phyloP scores from a whole-genome alignment of 768 basidiomycete genomes.

The Suillus paluster region DNA sequence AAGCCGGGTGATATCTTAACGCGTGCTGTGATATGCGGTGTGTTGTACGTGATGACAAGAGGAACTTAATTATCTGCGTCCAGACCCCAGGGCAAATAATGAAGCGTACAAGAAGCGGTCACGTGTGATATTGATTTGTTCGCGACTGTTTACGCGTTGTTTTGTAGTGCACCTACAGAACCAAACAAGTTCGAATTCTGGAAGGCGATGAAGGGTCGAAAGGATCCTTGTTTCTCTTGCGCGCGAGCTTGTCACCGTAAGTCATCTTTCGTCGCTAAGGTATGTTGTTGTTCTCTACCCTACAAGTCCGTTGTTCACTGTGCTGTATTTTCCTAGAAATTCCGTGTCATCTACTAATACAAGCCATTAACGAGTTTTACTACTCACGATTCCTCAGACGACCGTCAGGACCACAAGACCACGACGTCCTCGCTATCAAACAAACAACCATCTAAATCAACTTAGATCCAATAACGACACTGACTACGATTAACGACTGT shows the following conservation, averaged over 20 bases:
- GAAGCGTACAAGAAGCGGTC: no score
- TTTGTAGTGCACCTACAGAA: slow-evolving; percentile 28
- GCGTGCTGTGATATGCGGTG: background rate
- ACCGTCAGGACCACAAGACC: slow-evolving; percentile 19
- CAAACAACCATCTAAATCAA: slow-evolving; percentile 21
- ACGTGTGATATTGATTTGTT: slow-evolving; percentile 23
- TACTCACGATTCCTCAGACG: slow-evolving; percentile 25
- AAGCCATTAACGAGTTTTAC: slow-evolving; percentile 25
- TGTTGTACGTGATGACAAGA: background rate
- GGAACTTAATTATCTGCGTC: background rate
- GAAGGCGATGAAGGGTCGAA: background rate
- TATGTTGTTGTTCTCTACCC: slow-evolving; percentile 13
- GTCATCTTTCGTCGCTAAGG: slow-evolving; percentile 28
- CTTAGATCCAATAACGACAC: slow-evolving; percentile 22
- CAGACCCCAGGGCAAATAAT: no score
- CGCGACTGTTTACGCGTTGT: slow-evolving; percentile 38
- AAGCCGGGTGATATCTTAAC: background rate
- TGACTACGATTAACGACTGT: slow-evolving; percentile 30
- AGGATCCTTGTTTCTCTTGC: slow-evolving; percentile 20
- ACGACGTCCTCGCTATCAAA: slow-evolving; percentile 13
- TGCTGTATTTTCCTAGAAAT: slow-evolving; percentile 13
- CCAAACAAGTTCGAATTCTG: slow-evolving; percentile 40
- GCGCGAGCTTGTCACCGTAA: slow-evolving; percentile 30
- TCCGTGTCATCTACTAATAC: slow-evolving; percentile 22
- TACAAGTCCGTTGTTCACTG: background rate